These are phyloP conservation scores for Penicillium verhagenii DNA, from an alignment of 495 filamentous ascomycete species.

Conservation along the genomic window DNA sequence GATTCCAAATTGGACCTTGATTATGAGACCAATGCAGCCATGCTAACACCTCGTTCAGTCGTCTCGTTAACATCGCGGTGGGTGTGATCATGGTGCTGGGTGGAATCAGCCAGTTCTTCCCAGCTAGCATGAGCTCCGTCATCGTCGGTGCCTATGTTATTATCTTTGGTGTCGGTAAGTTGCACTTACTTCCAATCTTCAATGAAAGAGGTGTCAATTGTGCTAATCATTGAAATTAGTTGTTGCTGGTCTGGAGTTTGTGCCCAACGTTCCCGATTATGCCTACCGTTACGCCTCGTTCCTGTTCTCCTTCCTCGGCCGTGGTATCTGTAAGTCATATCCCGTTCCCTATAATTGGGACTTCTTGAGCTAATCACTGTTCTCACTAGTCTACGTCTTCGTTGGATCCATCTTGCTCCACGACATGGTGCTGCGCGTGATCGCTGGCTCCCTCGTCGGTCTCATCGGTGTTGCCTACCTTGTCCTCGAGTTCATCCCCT, in stretches of 20 bases:
- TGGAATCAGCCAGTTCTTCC: slow-evolving; percentile 84
- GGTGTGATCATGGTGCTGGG: slow-evolving; percentile 87
- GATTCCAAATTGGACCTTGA: not conserved
- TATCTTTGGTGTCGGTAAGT: slow-evolving; percentile 82
- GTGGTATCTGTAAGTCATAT: slow-evolving; percentile 78
- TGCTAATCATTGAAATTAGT: slow-evolving; percentile 27
- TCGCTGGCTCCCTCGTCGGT: slow-evolving; percentile 71
- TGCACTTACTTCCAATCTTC: not conserved
- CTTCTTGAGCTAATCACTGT: not conserved
- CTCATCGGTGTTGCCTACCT: slow-evolving; percentile 76
- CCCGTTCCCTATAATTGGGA: not conserved
- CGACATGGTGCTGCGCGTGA: slow-evolving; percentile 51
- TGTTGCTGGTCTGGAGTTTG: slow-evolving; percentile 65
- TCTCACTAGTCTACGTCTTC: slow-evolving; percentile 92
- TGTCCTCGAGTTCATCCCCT: slow-evolving; percentile 88
- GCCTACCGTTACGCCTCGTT: slow-evolving; percentile 92
- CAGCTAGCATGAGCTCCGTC: slow-evolving; percentile 44
- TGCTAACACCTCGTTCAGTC: slow-evolving; percentile 51
- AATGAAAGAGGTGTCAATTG: not conserved
- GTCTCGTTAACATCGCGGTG: slow-evolving; percentile 88
- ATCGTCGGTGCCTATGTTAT: slow-evolving; percentile 85
- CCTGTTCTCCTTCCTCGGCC: slow-evolving; percentile 95
- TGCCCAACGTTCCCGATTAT: slow-evolving; percentile 83
- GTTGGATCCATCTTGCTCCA: slow-evolving; percentile 80
- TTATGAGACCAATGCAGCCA: not conserved